These are phyloP conservation scores for Anisogramma anomala DNA, from an alignment of 2,329 filamentous ascomycete genomes.

Conservation along the genomic window DNA sequence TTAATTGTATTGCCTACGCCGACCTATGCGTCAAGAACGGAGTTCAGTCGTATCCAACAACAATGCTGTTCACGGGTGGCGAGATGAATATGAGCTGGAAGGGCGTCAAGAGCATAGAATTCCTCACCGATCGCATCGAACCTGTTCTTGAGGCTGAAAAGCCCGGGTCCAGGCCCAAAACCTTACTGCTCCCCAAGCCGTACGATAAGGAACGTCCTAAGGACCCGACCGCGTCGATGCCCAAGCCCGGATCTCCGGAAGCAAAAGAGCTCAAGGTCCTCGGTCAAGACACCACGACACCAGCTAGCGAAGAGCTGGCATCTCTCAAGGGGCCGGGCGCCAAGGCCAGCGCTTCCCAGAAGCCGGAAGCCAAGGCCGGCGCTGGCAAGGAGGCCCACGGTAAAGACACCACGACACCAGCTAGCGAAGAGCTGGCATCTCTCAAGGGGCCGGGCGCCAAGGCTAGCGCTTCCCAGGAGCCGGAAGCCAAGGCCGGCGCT, in stretches of 20 bases:
- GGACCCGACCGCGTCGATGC: constrained; percentile 9
- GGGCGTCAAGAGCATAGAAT: constrained; percentile 56
- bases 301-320: constrained; percentile 9
- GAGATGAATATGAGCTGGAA: constrained; percentile 49
- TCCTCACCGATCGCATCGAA: constrained; percentile 62
- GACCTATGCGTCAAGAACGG: constrained; percentile 63
- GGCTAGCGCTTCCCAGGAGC: too few relatives aligned
- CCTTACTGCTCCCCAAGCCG: constrained; percentile 56
- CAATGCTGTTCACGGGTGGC: constrained; percentile 71
- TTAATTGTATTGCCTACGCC: constrained; percentile 77
- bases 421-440: constrained; percentile 9
- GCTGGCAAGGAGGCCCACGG: constrained; percentile 22
- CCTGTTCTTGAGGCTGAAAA: constrained; percentile 62
- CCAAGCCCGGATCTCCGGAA: constrained; percentile 6
- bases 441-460: too few relatives aligned
- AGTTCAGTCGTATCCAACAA: constrained; percentile 62
- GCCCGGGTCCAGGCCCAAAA: constrained; percentile 65
- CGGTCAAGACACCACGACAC: constrained; percentile 20
- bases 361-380: constrained; percentile 8
- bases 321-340: too few relatives aligned
- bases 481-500: constrained; percentile 5
- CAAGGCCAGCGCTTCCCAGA: too few relatives aligned
- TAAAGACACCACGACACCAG: constrained; percentile 18
- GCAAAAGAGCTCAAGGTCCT: constrained; percentile 21
- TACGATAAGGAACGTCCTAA: constrained; percentile 39